These are phyloP conservation scores for Vitis hybrid DNA, from an alignment of 177 flowering plant genomes.

Conservation along the genomic window DNA sequence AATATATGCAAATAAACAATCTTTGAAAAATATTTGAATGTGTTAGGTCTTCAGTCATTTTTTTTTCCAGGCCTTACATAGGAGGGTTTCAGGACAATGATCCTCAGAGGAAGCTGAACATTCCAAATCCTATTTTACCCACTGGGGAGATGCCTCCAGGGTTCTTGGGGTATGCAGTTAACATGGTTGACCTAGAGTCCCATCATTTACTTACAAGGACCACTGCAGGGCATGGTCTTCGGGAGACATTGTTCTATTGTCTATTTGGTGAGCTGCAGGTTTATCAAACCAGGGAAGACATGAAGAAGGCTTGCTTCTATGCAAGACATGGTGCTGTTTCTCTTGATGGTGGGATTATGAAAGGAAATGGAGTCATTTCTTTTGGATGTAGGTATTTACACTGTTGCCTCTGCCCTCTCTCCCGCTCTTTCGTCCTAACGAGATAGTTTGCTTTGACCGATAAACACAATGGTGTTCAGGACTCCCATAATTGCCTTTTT, in stretches of 20 bases:
- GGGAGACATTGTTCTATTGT: constrained; percentile 65
- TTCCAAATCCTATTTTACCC: constrained; percentile 44
- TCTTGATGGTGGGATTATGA: constrained; percentile 68
- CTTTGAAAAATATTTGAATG: too few relatives aligned
- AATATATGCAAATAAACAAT: neutral
- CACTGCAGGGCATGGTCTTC: constrained; percentile 52
- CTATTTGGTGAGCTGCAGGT: constrained; percentile 76
- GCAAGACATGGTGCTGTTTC: constrained; percentile 63
- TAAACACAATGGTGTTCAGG: too few relatives aligned
- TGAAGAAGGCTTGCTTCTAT: constrained; percentile 38
- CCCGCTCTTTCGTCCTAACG: neutral
- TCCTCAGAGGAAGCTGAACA: constrained; percentile 37
- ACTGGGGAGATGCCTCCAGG: constrained; percentile 45
- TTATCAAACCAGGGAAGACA: constrained; percentile 45
- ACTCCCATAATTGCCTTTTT: too few relatives aligned
- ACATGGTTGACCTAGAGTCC: constrained; percentile 49
- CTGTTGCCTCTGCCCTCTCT: neutral
- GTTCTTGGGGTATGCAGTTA: constrained; percentile 75
- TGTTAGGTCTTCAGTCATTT: too few relatives aligned
- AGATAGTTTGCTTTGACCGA: too few relatives aligned
- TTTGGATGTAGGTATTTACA: constrained; percentile 50
- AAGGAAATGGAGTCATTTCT: constrained; percentile 48
- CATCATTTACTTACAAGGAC: constrained; percentile 29
- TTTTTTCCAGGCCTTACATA: constrained; percentile 44
- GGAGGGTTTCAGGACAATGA: constrained; percentile 28